Evolutionary conservation across 192 early-diverging fungal species (phyloP), one percentile per base, ranked within the genome.

Genomic region (Chytriomyces sp.): DNA sequence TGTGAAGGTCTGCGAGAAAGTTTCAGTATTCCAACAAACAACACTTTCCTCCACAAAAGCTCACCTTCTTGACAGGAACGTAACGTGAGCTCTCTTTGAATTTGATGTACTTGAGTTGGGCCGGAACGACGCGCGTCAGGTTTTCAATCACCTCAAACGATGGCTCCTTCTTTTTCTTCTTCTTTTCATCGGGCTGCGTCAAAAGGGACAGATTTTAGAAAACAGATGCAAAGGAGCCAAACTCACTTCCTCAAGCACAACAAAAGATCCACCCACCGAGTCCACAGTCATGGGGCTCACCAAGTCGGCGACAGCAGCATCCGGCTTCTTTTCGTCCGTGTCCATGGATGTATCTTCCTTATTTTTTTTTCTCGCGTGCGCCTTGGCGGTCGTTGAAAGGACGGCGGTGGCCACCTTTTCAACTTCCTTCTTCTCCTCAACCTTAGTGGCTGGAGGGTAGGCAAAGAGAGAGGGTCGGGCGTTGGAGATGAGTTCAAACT

Each of bases 341-440:
- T 82, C 83, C 80, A 82, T 82, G 5, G 78, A 76, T 63, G 78
- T 77, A 30, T 37, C 59, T 12, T 80, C 86, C 77, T 95, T 93
- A 78, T 92, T 93, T 80, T 91, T 93, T 7, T 91, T 91, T 33
- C 91, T 81, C 10, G 94, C 93, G 75, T 91, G 91, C 4, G 93
- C 90, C 83, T 93, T 98, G 39, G 93, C 93, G 10, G 98, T 98
- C 4, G 96, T 98, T 31, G 94, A 96, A 53, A 99, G 83, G 22
- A 98, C 93, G 0, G 96, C 96, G 14, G 94, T 97, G 1, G 93
- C 93, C 0, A 98, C 90, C 82, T 95, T 95, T 77, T 94, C 93
- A 19, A 94, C 87, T 14, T 87, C 88, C 55, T 87, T 87, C n/a
- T 82, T 81, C 22, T 89, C 89, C 53, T 92, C 91, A 22, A 91